Evolutionary conservation across 2,329 filamentous ascomycete genomes (phyloP).

Genomic region (Colletotrichum filicis): DNA sequence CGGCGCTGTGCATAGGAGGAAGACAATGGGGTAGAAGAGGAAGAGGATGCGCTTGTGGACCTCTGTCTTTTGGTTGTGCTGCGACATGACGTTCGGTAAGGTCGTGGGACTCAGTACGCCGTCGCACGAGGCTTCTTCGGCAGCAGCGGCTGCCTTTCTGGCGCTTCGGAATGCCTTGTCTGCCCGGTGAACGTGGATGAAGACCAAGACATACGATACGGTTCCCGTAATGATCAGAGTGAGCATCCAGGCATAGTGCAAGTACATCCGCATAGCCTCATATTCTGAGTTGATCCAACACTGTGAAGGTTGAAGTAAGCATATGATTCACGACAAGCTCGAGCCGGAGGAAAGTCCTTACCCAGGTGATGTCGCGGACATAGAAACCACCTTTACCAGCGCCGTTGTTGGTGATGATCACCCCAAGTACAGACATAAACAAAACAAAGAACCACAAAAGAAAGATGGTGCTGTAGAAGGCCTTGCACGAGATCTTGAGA

Average conservation of each 20-base stretch:
- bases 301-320: constrained; percentile 42
- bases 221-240: constrained; percentile 48
- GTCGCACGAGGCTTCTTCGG: background rate
- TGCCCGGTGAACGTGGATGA: constrained; percentile 43
- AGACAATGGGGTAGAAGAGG: constrained; percentile 71
- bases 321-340: constrained; percentile 39
- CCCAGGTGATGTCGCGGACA: constrained; percentile 65
- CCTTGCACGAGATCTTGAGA: constrained; percentile 55
- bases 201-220: constrained; percentile 49
- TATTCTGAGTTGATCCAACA: constrained; percentile 71
- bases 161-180: background rate
- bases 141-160: background rate
- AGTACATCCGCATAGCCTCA: constrained; percentile 62
- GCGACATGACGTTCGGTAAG: background rate
- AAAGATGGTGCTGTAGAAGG: constrained; percentile 55
- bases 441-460: constrained; percentile 59
- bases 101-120: background rate
- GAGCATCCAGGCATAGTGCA: constrained; percentile 73
- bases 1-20: constrained; percentile 70
- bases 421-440: constrained; percentile 17
- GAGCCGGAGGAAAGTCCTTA: constrained; percentile 45
- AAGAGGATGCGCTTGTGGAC: constrained; percentile 44
- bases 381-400: constrained; percentile 47
- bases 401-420: constrained; percentile 23
- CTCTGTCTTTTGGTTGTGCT: background rate